A percentile compares a stretch with the other conserved stretches of the same genome.
Conservation (phyloP, 192 early-diverging fungal genomes). For the Umbelopsis isabellina region DNA sequence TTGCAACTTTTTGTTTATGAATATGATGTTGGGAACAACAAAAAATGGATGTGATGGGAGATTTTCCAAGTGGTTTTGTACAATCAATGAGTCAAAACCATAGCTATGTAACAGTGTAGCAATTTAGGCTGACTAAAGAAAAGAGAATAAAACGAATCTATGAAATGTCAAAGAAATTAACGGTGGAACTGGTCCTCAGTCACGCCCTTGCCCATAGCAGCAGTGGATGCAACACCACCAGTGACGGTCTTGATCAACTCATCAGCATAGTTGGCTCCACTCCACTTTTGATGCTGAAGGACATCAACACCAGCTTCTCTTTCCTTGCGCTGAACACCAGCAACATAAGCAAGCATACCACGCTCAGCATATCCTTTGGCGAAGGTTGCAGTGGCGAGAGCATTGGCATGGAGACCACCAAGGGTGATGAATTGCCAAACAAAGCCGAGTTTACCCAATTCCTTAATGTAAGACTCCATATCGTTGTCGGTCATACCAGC, state of each 20-base stretch:
- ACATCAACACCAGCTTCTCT: constrained; percentile 89
- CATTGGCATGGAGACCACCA: constrained; percentile 92
- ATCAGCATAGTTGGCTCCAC: constrained; percentile 71
- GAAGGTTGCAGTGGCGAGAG: constrained; percentile 79
- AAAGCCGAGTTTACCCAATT: constrained; percentile 92
- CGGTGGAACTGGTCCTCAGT: constrained; percentile 80
- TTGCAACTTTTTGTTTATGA: too few species aligned
- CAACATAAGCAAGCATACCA: constrained; percentile 95
- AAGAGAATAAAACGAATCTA: background rate
- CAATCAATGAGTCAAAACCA: too few species aligned
- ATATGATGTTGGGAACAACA: too few species aligned
- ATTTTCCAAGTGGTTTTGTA: too few species aligned
- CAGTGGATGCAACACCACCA: constrained; percentile 91
- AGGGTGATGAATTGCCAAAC: constrained; percentile 98
- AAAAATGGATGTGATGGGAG: too few species aligned
- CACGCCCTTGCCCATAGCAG: constrained; percentile 94
- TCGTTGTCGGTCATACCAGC: constrained; percentile 92
- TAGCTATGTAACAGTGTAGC: too few species aligned
- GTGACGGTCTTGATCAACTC: constrained; percentile 86
- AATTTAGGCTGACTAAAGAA: too few species aligned
- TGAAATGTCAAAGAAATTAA: constrained; percentile 15
- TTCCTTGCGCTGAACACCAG: constrained; percentile 91
- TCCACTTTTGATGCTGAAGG: constrained; percentile 85
- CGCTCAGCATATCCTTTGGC: constrained; percentile 82
- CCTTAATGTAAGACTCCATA: constrained; percentile 80